Base-by-base conservation (phyloP, 768 basidiomycete genomes). In the Termitomyces heimii region DNA sequence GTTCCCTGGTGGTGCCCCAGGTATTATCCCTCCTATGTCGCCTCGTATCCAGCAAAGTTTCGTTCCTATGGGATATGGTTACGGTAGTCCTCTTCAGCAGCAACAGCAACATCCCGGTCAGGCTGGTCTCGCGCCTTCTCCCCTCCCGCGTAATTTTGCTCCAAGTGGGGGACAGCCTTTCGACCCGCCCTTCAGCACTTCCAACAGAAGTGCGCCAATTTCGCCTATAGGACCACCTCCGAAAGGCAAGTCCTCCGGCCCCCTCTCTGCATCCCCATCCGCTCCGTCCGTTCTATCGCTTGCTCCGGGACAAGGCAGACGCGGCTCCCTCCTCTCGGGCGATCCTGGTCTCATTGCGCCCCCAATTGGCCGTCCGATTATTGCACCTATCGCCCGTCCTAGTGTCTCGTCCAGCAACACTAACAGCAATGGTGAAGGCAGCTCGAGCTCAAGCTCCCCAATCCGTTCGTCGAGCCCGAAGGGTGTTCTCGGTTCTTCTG, bases 401-500 rank as follows among this genome's bases (percentile, higher is more conserved):
- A 77, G 58, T 14, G 49, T 59, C 3, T 57, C 76, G 9, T 54
- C 75, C 5, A 68, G 73, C 62, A 58, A 66, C 60, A 56, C 72
- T 67, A 55, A 62, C 37, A 58, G 61, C 22, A 69, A 68, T 20
- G 78, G 77, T 5, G 83, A 84, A 16, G 78, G 77, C 0, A 82
- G 80, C 8, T 84, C 86, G 0, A 82, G 82, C 2, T 84, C 85
- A 12, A 84, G 82, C 3, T 89, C 87, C 1, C 78, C 79, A 16
- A 70, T 68, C 47, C 74, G 79, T 13, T 77, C 76, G 26, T 78
- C 80, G 6, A 80, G 78, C 62, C 79, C 81, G 2, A 91, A 90
- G 66, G 83, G 84, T 40, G 72, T 85, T 35, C 75, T 91, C 7
- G 90, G 90, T 13, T 91, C 89, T 14, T 86, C 86, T 5, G 89